Evolutionary conservation across 768 basidiomycete species (phyloP).

Genomic region (Lentinula aciculospora): DNA sequence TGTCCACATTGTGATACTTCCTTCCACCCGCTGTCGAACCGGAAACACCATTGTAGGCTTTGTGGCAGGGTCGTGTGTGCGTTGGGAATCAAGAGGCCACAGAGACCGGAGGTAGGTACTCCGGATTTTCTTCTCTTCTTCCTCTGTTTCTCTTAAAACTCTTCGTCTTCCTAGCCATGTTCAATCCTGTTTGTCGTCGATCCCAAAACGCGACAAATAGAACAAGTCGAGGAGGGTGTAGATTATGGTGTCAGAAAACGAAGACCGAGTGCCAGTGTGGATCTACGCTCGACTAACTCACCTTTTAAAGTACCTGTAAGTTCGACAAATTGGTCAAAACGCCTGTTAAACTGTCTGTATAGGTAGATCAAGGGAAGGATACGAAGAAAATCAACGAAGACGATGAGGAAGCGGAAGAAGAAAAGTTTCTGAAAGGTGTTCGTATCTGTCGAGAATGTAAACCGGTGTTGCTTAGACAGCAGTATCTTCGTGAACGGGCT

Average conservation of each 20-base stretch:
- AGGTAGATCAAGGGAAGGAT: no score
- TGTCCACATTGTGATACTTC: conserved; percentile 83
- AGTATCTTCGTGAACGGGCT: conserved; percentile 65
- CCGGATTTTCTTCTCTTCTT: not conserved
- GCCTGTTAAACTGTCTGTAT: no score
- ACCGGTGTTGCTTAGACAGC: conserved; percentile 70
- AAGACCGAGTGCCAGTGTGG: conserved; percentile 19
- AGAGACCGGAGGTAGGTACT: conserved; percentile 37
- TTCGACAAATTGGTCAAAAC: no score
- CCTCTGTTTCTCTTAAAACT: not conserved
- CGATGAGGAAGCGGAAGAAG: conserved; percentile 48
- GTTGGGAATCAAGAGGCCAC: conserved; percentile 68
- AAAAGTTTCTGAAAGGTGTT: conserved; percentile 86
- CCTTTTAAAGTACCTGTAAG: no score
- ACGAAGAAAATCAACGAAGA: no score
- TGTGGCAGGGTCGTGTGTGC: conserved; percentile 93
- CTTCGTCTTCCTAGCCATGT: conserved; percentile 35
- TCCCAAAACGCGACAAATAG: conserved; percentile 65
- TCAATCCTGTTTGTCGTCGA: conserved; percentile 88
- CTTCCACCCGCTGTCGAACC: conserved; percentile 86
- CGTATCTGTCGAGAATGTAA: conserved; percentile 84
- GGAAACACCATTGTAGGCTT: conserved; percentile 94
- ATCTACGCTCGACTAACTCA: not conserved
- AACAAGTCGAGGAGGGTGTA: conserved; percentile 79
- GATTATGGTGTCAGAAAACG: conserved; percentile 73